phyloP scores from a whole-genome alignment of 805 yeast species.

The Tetrapisispora nanseiensis region DNA sequence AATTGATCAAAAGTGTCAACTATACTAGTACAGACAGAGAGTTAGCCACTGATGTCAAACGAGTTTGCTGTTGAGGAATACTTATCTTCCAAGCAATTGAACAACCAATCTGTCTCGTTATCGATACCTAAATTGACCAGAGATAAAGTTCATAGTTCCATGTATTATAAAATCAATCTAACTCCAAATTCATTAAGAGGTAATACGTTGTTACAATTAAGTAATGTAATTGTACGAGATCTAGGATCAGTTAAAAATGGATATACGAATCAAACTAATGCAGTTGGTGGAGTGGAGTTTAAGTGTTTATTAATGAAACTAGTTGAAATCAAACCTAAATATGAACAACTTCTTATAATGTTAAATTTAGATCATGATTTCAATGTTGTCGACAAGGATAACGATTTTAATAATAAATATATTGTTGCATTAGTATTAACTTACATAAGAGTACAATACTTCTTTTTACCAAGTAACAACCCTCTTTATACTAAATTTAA shows the following conservation, averaged over 20 bases:
- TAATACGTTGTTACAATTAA: constrained; percentile 19
- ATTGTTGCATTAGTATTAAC: constrained; percentile 42
- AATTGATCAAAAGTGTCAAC: too few relatives aligned
- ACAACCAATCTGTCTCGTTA: constrained; percentile 27
- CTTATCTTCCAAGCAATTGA: constrained; percentile 23
- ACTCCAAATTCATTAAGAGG: constrained; percentile 21
- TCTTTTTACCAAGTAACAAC: constrained; percentile 23
- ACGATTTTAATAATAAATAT: constrained; percentile 54
- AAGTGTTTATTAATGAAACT: constrained; percentile 64
- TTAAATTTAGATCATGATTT: constrained; percentile 9
- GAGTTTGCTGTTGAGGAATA: constrained; percentile 26
- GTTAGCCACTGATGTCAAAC: constrained; percentile 18
- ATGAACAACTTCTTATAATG: constrained; percentile 17
- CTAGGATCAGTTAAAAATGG: constrained; percentile 17
- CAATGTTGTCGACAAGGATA: constrained; percentile 29
- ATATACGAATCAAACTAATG: constrained; percentile 9
- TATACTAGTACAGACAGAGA: too few relatives aligned
- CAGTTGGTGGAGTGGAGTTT: constrained; percentile 28
- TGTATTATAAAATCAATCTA: constrained; percentile 26
- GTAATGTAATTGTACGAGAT: constrained; percentile 18
- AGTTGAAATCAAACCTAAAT: constrained; percentile 61
- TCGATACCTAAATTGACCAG: constrained; percentile 27
- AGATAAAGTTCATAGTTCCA: constrained; percentile 22
- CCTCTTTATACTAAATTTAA: constrained; percentile 40
- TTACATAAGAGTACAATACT: constrained; percentile 43